phyloP scores from a whole-genome alignment of 768 basidiomycete genomes.

The Boletus vinaceobasis region DNA sequence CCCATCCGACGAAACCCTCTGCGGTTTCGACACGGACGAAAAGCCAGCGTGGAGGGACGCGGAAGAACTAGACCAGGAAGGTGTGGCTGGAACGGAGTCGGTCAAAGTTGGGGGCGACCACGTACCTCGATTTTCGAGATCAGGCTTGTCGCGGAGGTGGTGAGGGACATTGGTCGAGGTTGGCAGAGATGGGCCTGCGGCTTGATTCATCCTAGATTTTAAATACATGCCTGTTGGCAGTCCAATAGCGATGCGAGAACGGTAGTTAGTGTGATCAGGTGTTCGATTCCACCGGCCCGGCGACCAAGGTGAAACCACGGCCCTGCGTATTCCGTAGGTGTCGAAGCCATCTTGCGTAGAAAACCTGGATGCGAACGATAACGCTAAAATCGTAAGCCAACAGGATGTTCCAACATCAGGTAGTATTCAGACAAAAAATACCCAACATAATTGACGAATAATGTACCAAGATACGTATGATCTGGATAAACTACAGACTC shows the following conservation, averaged over 20 bases:
- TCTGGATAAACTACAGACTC: slow-evolving; percentile 17
- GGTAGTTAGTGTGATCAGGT: background rate
- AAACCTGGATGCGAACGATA: too few species aligned
- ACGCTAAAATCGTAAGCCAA: too few species aligned
- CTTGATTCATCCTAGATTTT: background rate
- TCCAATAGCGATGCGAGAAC: background rate
- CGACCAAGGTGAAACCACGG: background rate
- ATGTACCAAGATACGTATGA: slow-evolving; percentile 16
- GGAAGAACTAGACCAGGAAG: slow-evolving; percentile 44
- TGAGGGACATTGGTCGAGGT: slow-evolving; percentile 12
- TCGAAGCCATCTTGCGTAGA: too few species aligned
- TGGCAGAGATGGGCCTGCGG: background rate
- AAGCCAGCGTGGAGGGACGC: slow-evolving; percentile 69
- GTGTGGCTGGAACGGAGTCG: too few species aligned
- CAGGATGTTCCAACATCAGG: background rate
- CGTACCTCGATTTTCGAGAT: slow-evolving; percentile 28
- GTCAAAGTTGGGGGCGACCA: background rate
- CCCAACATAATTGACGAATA: slow-evolving; percentile 18
- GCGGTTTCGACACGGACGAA: slow-evolving; percentile 68
- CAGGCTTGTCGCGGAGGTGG: slow-evolving; percentile 13
- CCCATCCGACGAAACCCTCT: slow-evolving; percentile 67
- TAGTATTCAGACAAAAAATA: background rate
- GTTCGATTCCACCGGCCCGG: background rate
- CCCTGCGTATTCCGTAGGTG: too few species aligned
- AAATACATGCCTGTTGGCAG: background rate